Conservation (phyloP, 495 filamentous ascomycete genomes). For the Penicillium lagena region DNA sequence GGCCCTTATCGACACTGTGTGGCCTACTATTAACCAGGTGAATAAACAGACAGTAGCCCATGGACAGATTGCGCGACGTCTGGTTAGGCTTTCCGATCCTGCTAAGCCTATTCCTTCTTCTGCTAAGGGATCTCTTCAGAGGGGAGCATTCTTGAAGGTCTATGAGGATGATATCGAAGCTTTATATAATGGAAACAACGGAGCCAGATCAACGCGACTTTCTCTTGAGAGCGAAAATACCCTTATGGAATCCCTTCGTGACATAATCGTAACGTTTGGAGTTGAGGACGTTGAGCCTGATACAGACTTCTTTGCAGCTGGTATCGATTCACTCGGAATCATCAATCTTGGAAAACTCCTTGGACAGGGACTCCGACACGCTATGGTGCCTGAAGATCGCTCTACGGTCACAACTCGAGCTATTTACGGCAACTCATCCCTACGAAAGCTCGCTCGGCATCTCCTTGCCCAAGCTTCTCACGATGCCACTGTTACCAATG, state of each 20-base stretch:
- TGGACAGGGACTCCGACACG: neutral
- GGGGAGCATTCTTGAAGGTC: slow-evolving; percentile 35
- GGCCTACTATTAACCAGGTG: slow-evolving; percentile 39
- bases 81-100: slow-evolving; percentile 28
- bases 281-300: slow-evolving; percentile 23
- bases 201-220: neutral
- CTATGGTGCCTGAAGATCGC: neutral
- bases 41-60: slow-evolving; percentile 34
- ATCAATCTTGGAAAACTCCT: slow-evolving; percentile 3
- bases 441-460: neutral
- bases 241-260: slow-evolving; percentile 4
- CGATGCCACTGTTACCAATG: neutral
- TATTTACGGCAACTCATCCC: slow-evolving; percentile 6
- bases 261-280: slow-evolving; percentile 8
- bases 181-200: slow-evolving; percentile 6
- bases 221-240: neutral
- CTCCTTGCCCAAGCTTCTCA: neutral
- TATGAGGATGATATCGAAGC: slow-evolving; percentile 49
- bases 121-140: slow-evolving; percentile 51
- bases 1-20: slow-evolving; percentile 25
- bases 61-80: slow-evolving; percentile 25
- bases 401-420: neutral
- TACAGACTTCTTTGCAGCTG: slow-evolving; percentile 49
- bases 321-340: slow-evolving; percentile 38
- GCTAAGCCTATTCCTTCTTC: slow-evolving; percentile 46